Conservation (phyloP, 1,284 basidiomycete genomes). For the Vanrija sp. region DNA sequence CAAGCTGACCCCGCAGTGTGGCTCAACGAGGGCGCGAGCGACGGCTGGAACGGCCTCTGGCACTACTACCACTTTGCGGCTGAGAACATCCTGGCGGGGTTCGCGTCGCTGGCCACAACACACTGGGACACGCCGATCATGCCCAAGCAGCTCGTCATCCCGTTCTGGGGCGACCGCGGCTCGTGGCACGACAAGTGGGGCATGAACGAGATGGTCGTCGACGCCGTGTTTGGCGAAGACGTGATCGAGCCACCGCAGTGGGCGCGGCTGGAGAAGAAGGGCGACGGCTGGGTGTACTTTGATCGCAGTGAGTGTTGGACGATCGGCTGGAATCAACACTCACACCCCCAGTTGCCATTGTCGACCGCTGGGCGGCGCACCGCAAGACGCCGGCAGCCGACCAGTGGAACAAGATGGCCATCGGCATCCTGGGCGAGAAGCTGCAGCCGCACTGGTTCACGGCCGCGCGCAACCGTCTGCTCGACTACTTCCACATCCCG, state of each 20-base stretch:
- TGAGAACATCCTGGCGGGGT: conserved; percentile 17
- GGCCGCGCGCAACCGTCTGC: conserved; percentile 11
- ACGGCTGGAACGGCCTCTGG: conserved; percentile 15
- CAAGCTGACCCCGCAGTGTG: conserved; percentile 10
- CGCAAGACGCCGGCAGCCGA: conserved; percentile 20
- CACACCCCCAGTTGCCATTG: conserved; percentile 20
- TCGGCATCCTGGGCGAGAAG: conserved; percentile 18
- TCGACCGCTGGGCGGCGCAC: conserved; percentile 32
- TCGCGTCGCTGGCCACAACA: neutral
- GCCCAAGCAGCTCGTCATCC: conserved; percentile 21
- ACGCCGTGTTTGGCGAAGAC: conserved; percentile 17
- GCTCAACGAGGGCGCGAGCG: conserved; percentile 19
- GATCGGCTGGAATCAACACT: neutral
- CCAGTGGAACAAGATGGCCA: conserved; percentile 32
- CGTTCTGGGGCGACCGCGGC: neutral
- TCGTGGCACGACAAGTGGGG: conserved; percentile 21
- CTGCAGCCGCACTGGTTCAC: conserved; percentile 24
- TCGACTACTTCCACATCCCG: conserved; percentile 2
- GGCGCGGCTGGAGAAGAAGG: conserved; percentile 4
- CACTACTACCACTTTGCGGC: conserved; percentile 26
- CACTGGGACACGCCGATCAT: neutral
- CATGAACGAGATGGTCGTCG: conserved; percentile 20
- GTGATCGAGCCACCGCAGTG: conserved; percentile 14
- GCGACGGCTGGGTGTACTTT: conserved; percentile 13
- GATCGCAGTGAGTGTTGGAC: conserved; percentile 13